phyloP scores from a whole-genome alignment of 192 early-diverging fungal genomes.

The Polychytrium aggregatum region DNA sequence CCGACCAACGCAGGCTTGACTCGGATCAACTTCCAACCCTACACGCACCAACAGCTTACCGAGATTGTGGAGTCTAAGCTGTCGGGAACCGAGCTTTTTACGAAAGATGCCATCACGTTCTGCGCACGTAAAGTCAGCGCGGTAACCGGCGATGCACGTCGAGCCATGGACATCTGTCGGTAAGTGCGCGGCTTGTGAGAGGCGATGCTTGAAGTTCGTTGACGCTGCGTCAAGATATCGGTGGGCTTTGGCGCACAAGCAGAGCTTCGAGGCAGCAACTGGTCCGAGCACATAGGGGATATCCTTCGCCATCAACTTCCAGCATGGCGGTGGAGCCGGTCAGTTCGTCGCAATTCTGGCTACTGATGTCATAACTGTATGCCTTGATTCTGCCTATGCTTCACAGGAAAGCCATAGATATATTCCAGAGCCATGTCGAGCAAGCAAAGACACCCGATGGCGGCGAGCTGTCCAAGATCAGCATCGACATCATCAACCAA shows the following conservation, averaged over 20 bases:
- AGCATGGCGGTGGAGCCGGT: background rate
- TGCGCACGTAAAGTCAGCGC: slow-evolving; percentile 92
- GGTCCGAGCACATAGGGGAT: slow-evolving; percentile 1
- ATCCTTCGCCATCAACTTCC: background rate
- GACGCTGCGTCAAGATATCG: background rate
- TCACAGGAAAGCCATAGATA: slow-evolving; percentile 13
- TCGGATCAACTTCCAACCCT: slow-evolving; percentile 88
- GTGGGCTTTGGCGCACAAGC: slow-evolving; percentile 31
- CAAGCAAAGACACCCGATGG: slow-evolving; percentile 6
- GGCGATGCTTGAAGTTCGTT: background rate
- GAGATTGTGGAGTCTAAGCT: slow-evolving; percentile 78
- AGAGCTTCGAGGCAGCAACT: slow-evolving; percentile 56
- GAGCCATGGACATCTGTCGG: slow-evolving; percentile 91
- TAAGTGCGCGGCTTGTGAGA: slow-evolving; percentile 27
- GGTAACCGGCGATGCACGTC: slow-evolving; percentile 90
- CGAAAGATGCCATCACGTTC: slow-evolving; percentile 79
- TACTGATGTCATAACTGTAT: no score
- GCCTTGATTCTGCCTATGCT: slow-evolving; percentile 1
- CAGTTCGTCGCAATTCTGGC: no score
- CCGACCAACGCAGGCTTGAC: slow-evolving; percentile 46
- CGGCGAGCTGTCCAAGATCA: slow-evolving; percentile 48
- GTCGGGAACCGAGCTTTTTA: slow-evolving; percentile 54
- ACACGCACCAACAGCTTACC: slow-evolving; percentile 73
- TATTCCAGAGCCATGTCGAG: slow-evolving; percentile 11
- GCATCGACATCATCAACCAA: slow-evolving; percentile 59